Base-by-base conservation (phyloP, 2,329 filamentous ascomycete species). In the Falciphora oryzae region DNA sequence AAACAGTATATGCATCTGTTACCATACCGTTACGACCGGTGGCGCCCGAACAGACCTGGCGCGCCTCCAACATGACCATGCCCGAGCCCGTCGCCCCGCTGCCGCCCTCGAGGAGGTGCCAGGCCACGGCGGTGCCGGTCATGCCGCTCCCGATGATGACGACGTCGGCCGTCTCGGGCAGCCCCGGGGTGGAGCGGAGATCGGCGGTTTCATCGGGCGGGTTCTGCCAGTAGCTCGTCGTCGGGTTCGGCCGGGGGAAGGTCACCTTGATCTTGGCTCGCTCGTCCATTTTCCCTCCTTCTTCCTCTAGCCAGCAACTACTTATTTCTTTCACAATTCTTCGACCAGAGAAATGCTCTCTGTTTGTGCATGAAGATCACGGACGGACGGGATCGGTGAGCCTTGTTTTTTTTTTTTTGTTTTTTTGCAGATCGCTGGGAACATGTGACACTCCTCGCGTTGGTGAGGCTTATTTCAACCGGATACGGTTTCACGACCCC, bases 91-190 rank as follows among this genome's bases (percentile, higher is more conserved):
- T 18, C 38, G 10, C 38, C 2, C 44, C 44, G 8, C 22, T 5
- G 10, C 29, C 14, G n/a, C 62, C 35, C 28, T 67, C 65, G 22
- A 77, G 78, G 68, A 87, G 75, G 67, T 82, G 82, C 71, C 83
- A 83, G 13, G 85, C 86, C 7, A 83, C 79, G 61, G 81, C 83
- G 5, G 83, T 79, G n/a, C 87, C 87, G 3, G 85, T 85, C 67
- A 89, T 87, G 31, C 87, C 87, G 71, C 82, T 87, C 32, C 87
- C 87, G 35, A 90, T 79, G 59, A 90, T 83, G 18, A 89, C 80
- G 1, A 87, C 78, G 71, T 88, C 86, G 2, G 82, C 84, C 61
- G 76, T 73, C 0, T 73, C 67, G 2, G 87, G 86, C 16, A 89
- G 74, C 5, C 79, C 73, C 7, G 75, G 69, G 10, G 84, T 82